phyloP scores from a whole-genome alignment of 192 early-diverging fungal genomes.

The Gryganskiella cystojenkinii region DNA sequence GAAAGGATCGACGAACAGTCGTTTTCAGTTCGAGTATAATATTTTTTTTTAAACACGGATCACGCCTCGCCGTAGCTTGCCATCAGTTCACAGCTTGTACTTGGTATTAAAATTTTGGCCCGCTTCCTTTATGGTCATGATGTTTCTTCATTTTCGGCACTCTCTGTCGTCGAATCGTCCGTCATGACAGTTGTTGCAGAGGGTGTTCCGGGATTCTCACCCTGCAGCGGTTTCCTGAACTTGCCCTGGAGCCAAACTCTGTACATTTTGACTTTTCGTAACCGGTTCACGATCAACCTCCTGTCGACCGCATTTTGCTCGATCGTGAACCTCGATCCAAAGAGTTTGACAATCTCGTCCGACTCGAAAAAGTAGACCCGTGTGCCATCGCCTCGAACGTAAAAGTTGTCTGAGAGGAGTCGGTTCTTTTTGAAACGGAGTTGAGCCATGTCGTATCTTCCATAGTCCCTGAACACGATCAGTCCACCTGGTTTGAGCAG shows the following conservation, averaged over 20 bases:
- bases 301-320: slow-evolving; percentile 95
- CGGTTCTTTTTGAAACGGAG: slow-evolving; percentile 94
- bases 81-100: no score
- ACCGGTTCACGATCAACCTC: slow-evolving; percentile 92
- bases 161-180: neutral
- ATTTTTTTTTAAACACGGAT: no score
- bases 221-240: slow-evolving; percentile 75
- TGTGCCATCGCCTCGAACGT: slow-evolving; percentile 97
- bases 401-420: slow-evolving; percentile 93
- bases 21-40: no score
- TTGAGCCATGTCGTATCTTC: slow-evolving; percentile 97
- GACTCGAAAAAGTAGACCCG: slow-evolving; percentile 94
- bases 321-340: slow-evolving; percentile 69
- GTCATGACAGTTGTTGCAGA: slow-evolving; percentile 27
- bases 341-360: slow-evolving; percentile 64
- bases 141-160: neutral
- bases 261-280: slow-evolving; percentile 96
- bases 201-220: slow-evolving; percentile 9
- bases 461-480: slow-evolving; percentile 95
- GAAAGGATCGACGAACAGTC: no score
- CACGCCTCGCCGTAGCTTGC: no score
- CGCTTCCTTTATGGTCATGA: no score
- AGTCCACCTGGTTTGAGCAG: slow-evolving; percentile 92
- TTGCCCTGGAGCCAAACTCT: slow-evolving; percentile 98
- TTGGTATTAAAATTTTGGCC: no score